Percentiles rank a stretch among this genome's conserved stretches.
Evolutionary conservation across 306 rosid genomes (phyloP).

Genomic region (peach (Prunus persica)): Prunus_persica_NCBIv2 NC_034009.1:35622501-35623000

Average conservation of each 20-base stretch:
- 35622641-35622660: slow-evolving; percentile 20
- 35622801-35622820: too few relatives aligned
- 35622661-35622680: slow-evolving; percentile 24
- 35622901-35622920: slow-evolving; percentile 41
- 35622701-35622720: slow-evolving; percentile 36
- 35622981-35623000: slow-evolving; percentile 29
- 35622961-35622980: slow-evolving; percentile 39
- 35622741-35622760: slow-evolving; percentile 39
- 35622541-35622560: slow-evolving; percentile 53
- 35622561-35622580: slow-evolving; percentile 51
- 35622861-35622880: slow-evolving; percentile 34
- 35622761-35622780: not conserved
- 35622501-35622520: slow-evolving; percentile 46
- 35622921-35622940: slow-evolving; percentile 47
- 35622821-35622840: not conserved
- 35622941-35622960: slow-evolving; percentile 46
- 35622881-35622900: slow-evolving; percentile 35
- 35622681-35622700: slow-evolving; percentile 31
- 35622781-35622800: not conserved
- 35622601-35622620: slow-evolving; percentile 25
- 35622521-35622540: slow-evolving; percentile 56
- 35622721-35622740: slow-evolving; percentile 38
- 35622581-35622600: slow-evolving; percentile 25
- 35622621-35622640: slow-evolving; percentile 36
- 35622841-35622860: slow-evolving; percentile 32